Evolutionary conservation across 202 grass and related monocot genomes (phyloP).

Genomic region (Setaria italica): DNA sequence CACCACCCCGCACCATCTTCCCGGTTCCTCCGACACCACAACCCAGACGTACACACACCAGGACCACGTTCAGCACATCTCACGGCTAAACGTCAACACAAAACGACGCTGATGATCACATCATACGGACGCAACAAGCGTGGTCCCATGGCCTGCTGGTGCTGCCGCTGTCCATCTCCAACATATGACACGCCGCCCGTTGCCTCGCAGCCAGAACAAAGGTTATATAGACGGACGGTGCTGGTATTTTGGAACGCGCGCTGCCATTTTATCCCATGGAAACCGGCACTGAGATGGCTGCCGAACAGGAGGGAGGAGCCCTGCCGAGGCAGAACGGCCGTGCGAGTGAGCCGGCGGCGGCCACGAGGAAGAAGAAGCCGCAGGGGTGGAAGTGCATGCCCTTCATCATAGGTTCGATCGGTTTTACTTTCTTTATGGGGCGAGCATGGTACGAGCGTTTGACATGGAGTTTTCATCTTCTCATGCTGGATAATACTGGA

Average conservation of each 20-base stretch:
- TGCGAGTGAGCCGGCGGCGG: neutral
- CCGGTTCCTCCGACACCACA: no score
- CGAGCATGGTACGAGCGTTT: neutral
- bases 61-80: no score
- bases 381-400: constrained; percentile 52
- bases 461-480: neutral
- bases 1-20: no score
- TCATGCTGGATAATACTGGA: neutral
- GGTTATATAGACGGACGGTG: neutral
- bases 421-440: neutral
- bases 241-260: no score
- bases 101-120: neutral
- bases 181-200: neutral
- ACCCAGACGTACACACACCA: no score
- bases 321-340: neutral
- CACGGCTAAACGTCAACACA: neutral
- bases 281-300: neutral
- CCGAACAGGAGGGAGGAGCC: neutral
- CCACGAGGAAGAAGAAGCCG: constrained; percentile 1
- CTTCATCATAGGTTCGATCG: constrained; percentile 49
- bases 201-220: neutral
- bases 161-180: neutral
- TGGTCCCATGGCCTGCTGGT: neutral
- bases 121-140: neutral
- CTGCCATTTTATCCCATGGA: no score